These are phyloP conservation scores for Pluteus cervinus DNA, from an alignment of 768 basidiomycete genomes.

Conservation along the genomic window DNA sequence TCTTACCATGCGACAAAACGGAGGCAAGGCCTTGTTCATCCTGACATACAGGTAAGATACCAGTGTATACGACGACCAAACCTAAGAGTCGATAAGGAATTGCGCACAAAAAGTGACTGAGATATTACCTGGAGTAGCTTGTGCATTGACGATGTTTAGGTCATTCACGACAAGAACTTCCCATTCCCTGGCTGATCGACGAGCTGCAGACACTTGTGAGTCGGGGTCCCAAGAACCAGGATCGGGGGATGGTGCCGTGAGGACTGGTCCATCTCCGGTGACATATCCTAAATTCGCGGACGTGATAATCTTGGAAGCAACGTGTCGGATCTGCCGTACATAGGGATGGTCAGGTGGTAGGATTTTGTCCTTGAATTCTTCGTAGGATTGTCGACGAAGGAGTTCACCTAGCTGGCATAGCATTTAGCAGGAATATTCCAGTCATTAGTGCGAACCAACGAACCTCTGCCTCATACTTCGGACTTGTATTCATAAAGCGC, in stretches of 20 bases:
- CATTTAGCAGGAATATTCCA: not conserved
- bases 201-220: conserved; percentile 13
- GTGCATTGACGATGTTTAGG: conserved; percentile 64
- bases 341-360: conserved; percentile 65
- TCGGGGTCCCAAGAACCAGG: conserved; percentile 28
- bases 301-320: conserved; percentile 64
- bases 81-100: conserved; percentile 28
- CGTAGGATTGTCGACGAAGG: conserved; percentile 34
- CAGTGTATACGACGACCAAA: conserved; percentile 83
- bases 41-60: conserved; percentile 71
- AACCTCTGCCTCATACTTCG: conserved; percentile 50
- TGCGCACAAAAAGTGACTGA: not conserved
- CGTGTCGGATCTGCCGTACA: conserved; percentile 58
- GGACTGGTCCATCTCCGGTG: conserved; percentile 21
- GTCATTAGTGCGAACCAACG: conserved; percentile 10
- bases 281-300: conserved; percentile 69
- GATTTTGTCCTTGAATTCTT: conserved; percentile 45
- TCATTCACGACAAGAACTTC: conserved; percentile 78
- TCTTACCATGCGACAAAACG: conserved; percentile 76
- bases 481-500: conserved; percentile 80
- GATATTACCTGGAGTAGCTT: conserved; percentile 59
- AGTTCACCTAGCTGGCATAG: conserved; percentile 43
- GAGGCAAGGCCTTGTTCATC: conserved; percentile 82
- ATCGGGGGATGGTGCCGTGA: conserved; percentile 13
- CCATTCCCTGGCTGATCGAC: conserved; percentile 37